Base-by-base conservation (phyloP, 23 red algal genomes). In the Gracilaria vermiculophylla region DNA sequence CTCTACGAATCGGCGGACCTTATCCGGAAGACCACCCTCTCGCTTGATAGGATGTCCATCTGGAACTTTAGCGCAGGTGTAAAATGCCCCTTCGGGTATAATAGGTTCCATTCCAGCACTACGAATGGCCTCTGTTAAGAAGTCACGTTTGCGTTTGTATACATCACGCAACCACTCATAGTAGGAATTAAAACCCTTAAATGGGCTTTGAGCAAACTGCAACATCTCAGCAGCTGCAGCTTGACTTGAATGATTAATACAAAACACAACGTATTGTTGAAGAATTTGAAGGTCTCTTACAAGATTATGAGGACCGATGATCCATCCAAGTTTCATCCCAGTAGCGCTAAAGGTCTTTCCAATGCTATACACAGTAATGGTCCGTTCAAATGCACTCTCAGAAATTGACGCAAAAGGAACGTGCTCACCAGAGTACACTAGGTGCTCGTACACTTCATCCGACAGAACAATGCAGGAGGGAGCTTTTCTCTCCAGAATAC, bases 381-480 rank as follows among this genome's bases (percentile, higher is more conserved):
- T 90, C 6, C 96, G 67, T 15, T 78, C 87, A 32, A 92, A 94
- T 50, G 92, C 92, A 53, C 52, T 40, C 28, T 55, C 37, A 35
- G 81, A 77, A 13, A 95, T 52, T 6, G 92, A 83, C 25, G 92
- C 96, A 72, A 98, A 92, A 29, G 91, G 78, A 64, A 95, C 64
- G 79, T 98, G 96, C 43, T 73, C 78, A 19, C 52, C 52, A 25
- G 88, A 75, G 76, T 89, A 98, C 21, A 90, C 80, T 34, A 98
- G 39, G 33, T 95, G 91, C 69, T 98, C 92, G 86, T 98, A 98
- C 1, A 98, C 96, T 79, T 98, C 96, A 86, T 98, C 96, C 39
- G 80, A 83, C 5, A 95, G 5, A 40, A 98, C 96, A 12, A 91
- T 79, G 10, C 78, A 86, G 11, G 87, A 64, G 14, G 96, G 96